Evolutionary conservation across 208 protist genomes (phyloP), one percentile per base, ranked within the genome.

Genomic region (Perkinsela sp.): DNA sequence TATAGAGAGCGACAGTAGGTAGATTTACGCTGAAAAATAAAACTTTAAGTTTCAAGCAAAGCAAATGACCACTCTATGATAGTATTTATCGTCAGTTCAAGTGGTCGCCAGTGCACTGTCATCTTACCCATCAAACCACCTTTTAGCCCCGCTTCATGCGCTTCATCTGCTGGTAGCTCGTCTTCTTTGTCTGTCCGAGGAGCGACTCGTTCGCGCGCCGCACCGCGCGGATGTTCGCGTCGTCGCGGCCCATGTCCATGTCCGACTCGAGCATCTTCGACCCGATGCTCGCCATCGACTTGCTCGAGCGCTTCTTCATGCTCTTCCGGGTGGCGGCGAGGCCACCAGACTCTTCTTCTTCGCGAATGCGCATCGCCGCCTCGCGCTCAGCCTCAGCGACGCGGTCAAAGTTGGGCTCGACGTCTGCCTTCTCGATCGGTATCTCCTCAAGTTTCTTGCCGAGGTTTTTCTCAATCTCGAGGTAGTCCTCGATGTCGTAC

Each of bases 401-500:
- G 29, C 89, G 78, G 77, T 92, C 85, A 67, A 92, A 73, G 48
- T 85, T 79, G 6, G 72, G 70, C 66, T 77, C 72, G 40, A 94
- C 82, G 68, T 91, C 85, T 29, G 48, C 73, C 68, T 92, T 86
- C 2, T 73, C 68, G 28, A 92, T 74, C 31, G 74, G 85, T 72
- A 82, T 90, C 77, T 92, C 86, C 57, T 78, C 80, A 74, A 90
- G 90, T 78, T 90, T 86, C 67, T 95, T 92, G 22, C 80, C 88
- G 0, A 94, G 90, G 67, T 93, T 76, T 66, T 93, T 69, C 85
- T 98, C 96, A 28, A 98, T 96, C 69, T 93, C 85, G 75, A 98
- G 94, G 68, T 97, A 93, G n/a, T 94, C 73, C 68, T 98, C 89
- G 72, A 98, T 93, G 76, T 98, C 95, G 81, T 98, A 98, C 79